phyloP scores from a whole-genome alignment of 163 green algal species.

The Scenedesmus sp. region DNA sequence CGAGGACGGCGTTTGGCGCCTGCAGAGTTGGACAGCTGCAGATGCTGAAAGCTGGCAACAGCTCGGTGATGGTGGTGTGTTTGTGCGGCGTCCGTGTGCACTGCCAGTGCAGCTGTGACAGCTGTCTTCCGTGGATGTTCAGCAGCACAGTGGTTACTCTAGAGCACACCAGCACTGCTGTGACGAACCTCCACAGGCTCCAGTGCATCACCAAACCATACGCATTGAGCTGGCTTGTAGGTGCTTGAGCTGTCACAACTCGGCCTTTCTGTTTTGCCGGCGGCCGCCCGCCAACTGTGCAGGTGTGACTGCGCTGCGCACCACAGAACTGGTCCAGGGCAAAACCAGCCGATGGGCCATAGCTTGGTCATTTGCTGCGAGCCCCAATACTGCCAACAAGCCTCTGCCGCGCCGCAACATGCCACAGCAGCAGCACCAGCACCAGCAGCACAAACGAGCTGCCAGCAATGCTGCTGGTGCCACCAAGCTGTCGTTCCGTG shows the following conservation, averaged over 20 bases:
- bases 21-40: background rate
- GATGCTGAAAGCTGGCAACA: no score
- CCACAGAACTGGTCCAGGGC: conserved; percentile 83
- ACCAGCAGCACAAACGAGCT: background rate
- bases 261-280: no score
- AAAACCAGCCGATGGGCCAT: conserved; percentile 87
- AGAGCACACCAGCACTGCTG: no score
- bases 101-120: no score
- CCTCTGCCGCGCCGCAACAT: conserved; percentile 61
- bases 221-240: no score
- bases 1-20: no score
- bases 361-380: conserved; percentile 86
- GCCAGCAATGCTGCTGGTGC: background rate
- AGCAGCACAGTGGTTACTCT: no score
- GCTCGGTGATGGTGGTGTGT: background rate
- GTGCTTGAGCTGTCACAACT: no score
- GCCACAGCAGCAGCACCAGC: conserved; percentile 8
- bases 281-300: conserved; percentile 50
- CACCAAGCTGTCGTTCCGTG: background rate
- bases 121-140: no score
- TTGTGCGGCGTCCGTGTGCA: no score
- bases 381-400: conserved; percentile 63
- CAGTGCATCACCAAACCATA: no score
- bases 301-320: conserved; percentile 76
- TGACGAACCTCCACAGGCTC: no score